These are phyloP conservation scores for Zoysia pacifica DNA, from an alignment of 176 grass and related monocot species.

Conservation along the genomic window DNA sequence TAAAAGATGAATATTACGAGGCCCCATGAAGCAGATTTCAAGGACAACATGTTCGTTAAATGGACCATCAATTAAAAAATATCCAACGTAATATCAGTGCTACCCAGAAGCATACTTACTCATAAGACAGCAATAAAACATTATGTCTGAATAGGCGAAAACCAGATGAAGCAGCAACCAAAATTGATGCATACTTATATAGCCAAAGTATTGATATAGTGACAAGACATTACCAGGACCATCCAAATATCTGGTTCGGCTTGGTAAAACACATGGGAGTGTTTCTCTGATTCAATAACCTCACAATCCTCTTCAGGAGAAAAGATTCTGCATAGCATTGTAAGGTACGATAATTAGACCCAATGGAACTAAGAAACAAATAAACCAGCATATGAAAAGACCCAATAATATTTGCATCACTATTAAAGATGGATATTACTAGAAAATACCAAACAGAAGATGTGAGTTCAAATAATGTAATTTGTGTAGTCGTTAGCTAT, in stretches of 20 bases:
- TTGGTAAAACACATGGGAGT: constrained; percentile 91
- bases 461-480: background rate
- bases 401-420: background rate
- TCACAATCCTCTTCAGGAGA: constrained; percentile 87
- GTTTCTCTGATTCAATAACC: constrained; percentile 90
- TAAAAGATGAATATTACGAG: constrained; percentile 7
- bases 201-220: background rate
- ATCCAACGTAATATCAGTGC: background rate
- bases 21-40: background rate
- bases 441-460: background rate
- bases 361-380: constrained; percentile 10
- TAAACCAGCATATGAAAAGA: background rate
- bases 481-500: background rate
- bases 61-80: background rate
- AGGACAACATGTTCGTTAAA: background rate
- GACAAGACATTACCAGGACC: constrained; percentile 66
- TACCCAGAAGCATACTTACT: background rate
- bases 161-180: background rate
- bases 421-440: background rate
- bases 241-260: constrained; percentile 96
- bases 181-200: background rate
- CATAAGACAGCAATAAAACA: background rate
- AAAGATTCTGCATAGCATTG: constrained; percentile 75
- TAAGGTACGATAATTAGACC: constrained; percentile 6
- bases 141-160: background rate